Evolutionary conservation across 768 basidiomycete species (phyloP).

Genomic region (Hygrophorus pudorinus): DNA sequence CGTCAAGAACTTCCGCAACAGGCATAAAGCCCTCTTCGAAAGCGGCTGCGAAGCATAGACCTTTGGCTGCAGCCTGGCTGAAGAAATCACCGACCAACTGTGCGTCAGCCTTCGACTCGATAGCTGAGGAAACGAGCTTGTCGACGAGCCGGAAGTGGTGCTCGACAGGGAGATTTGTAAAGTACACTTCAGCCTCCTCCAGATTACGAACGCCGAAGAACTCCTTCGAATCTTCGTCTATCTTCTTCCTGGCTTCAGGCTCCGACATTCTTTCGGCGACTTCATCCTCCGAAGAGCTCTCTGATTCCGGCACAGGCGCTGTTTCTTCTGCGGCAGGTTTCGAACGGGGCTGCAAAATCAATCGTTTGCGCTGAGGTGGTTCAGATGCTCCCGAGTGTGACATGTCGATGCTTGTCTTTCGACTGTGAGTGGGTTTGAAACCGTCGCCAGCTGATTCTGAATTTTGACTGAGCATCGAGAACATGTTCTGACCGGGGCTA

Average conservation of each 20-base stretch:
- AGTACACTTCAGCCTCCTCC: conserved; percentile 83
- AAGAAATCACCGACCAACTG: conserved; percentile 73
- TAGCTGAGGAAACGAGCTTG: conserved; percentile 59
- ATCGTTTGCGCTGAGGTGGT: conserved; percentile 51
- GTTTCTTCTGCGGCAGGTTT: conserved; percentile 41
- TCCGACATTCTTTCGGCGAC: conserved; percentile 39
- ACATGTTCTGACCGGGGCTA: conserved; percentile 80
- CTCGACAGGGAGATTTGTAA: conserved; percentile 57
- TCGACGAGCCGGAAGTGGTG: conserved; percentile 62
- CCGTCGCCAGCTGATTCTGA: conserved; percentile 45
- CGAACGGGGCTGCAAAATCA: conserved; percentile 74
- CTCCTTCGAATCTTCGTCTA: conserved; percentile 77
- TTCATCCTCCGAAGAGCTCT: conserved; percentile 40
- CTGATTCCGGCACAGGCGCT: conserved; percentile 30
- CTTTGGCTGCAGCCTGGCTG: conserved; percentile 46
- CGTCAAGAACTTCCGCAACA: conserved; percentile 72
- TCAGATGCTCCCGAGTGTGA: conserved; percentile 36
- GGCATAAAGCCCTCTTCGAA: conserved; percentile 71
- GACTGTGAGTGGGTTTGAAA: conserved; percentile 38
- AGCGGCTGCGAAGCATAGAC: conserved; percentile 39
- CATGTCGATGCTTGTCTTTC: conserved; percentile 43
- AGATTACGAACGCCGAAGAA: conserved; percentile 78
- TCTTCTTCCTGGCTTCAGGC: conserved; percentile 61
- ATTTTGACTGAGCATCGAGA: conserved; percentile 69
- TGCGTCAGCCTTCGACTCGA: conserved; percentile 78